These are phyloP conservation scores for Hippophae tibetana DNA, from an alignment of 306 rosid species.

Conservation along the genomic window DNA sequence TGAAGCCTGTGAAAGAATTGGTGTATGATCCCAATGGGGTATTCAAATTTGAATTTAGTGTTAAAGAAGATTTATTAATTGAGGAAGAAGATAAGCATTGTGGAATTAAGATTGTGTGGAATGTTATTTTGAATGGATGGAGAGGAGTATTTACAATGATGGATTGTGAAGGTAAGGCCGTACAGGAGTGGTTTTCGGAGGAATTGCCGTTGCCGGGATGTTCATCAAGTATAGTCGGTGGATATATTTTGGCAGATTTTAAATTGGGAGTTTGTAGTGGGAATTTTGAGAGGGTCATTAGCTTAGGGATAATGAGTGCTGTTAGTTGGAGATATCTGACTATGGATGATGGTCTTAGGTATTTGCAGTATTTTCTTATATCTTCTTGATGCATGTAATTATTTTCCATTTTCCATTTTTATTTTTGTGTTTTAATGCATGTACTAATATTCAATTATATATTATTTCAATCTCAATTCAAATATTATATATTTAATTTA, in stretches of 20 bases:
- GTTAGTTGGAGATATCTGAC: conserved; percentile 52
- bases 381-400: no score
- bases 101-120: conserved; percentile 47
- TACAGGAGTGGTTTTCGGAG: conserved; percentile 46
- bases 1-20: conserved; percentile 9
- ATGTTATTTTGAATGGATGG: conserved; percentile 55
- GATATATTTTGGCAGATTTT: conserved; percentile 49
- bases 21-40: conserved; percentile 15
- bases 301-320: conserved; percentile 47
- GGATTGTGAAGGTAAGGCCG: conserved; percentile 39
- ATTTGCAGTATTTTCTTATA: conserved; percentile 49
- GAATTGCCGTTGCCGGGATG: conserved; percentile 49
- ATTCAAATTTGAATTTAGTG: conserved; percentile 32
- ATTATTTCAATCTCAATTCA: no score
- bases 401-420: no score
- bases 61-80: neutral
- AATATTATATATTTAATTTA: no score
- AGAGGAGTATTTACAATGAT: conserved; percentile 43
- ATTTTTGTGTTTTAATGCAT: no score
- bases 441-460: no score
- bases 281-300: conserved; percentile 9
- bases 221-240: conserved; percentile 29
- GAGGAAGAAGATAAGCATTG: conserved; percentile 6
- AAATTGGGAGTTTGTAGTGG: conserved; percentile 24
- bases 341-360: conserved; percentile 52